Percentiles rank a stretch among this genome's conserved stretches.
These are phyloP conservation scores for Russula virescens DNA, from an alignment of 768 basidiomycete genomes.

Conservation along the genomic window DNA sequence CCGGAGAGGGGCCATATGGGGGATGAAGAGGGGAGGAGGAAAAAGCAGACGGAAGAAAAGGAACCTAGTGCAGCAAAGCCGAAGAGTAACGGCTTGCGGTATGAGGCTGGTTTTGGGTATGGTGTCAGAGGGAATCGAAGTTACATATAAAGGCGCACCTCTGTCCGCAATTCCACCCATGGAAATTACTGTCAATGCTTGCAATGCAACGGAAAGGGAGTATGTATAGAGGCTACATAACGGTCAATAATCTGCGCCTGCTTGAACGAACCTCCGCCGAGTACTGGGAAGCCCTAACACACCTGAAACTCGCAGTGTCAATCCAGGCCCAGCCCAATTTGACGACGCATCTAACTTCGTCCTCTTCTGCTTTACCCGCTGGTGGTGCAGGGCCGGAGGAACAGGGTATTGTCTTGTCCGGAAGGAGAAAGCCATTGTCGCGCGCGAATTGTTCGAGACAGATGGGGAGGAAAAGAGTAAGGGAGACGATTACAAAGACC, in stretches of 20 bases:
- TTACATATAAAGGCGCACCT: conserved; percentile 44
- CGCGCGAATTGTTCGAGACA: conserved; percentile 84
- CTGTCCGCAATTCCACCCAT: conserved; percentile 90
- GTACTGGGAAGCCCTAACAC: conserved; percentile 22
- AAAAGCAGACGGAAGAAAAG: conserved; percentile 58
- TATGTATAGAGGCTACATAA: conserved; percentile 71
- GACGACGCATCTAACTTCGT: conserved; percentile 63
- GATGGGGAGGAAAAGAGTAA: conserved; percentile 79
- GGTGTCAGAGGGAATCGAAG: neutral
- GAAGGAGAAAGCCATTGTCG: conserved; percentile 77
- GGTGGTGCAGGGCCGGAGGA: conserved; percentile 16
- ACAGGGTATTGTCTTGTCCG: conserved; percentile 63
- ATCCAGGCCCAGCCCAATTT: conserved; percentile 81
- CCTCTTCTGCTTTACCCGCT: conserved; percentile 25
- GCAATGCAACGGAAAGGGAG: conserved; percentile 81
- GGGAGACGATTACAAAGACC: conserved; percentile 74
- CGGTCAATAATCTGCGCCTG: conserved; percentile 7
- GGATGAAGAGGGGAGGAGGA: conserved; percentile 66
- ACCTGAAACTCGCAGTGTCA: conserved; percentile 92
- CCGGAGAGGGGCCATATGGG: conserved; percentile 64
- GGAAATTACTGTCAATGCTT: conserved; percentile 92
- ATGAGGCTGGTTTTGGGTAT: conserved; percentile 41
- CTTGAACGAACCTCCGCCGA: neutral
- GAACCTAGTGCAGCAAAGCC: conserved; percentile 71
- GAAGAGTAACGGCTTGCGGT: conserved; percentile 74